These are phyloP conservation scores for Wickerhamomyces subpelliculosus DNA, from an alignment of 805 yeast genomes.

Conservation along the genomic window DNA sequence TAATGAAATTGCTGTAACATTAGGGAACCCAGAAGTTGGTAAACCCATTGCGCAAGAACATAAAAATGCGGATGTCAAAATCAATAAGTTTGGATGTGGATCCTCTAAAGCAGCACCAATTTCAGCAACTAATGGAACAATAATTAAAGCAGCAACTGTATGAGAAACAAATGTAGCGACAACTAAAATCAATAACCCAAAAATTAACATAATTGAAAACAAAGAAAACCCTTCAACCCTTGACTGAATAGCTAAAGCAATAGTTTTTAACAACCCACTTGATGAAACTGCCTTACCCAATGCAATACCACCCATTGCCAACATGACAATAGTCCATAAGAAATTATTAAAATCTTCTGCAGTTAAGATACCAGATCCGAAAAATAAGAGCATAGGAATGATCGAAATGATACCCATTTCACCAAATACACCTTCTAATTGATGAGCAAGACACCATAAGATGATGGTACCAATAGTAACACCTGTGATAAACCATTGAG, in stretches of 20 bases:
- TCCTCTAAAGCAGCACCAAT: constrained; percentile 68
- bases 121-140: constrained; percentile 84
- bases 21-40: constrained; percentile 97
- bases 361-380: constrained; percentile 81
- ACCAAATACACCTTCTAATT: constrained; percentile 68
- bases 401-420: constrained; percentile 97
- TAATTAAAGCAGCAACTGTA: constrained; percentile 93
- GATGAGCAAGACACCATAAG: constrained; percentile 86
- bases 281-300: constrained; percentile 92
- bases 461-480: constrained; percentile 69
- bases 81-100: constrained; percentile 81
- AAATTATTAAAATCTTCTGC: constrained; percentile 93
- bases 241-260: constrained; percentile 63
- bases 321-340: constrained; percentile 91
- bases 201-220: constrained; percentile 66
- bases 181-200: constrained; percentile 73
- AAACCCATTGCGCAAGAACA: constrained; percentile 97
- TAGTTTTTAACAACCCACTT: constrained; percentile 75
- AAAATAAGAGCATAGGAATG: constrained; percentile 82
- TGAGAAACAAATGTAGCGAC: constrained; percentile 96
- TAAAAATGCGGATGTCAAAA: constrained; percentile 55
- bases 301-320: constrained; percentile 98
- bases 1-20: constrained; percentile 93
- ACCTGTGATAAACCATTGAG: constrained; percentile 67
- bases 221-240: constrained; percentile 62